These are phyloP conservation scores for Sonneratia caseolaris DNA, from an alignment of 345 rosid genomes.

Conservation along the genomic window DNA sequence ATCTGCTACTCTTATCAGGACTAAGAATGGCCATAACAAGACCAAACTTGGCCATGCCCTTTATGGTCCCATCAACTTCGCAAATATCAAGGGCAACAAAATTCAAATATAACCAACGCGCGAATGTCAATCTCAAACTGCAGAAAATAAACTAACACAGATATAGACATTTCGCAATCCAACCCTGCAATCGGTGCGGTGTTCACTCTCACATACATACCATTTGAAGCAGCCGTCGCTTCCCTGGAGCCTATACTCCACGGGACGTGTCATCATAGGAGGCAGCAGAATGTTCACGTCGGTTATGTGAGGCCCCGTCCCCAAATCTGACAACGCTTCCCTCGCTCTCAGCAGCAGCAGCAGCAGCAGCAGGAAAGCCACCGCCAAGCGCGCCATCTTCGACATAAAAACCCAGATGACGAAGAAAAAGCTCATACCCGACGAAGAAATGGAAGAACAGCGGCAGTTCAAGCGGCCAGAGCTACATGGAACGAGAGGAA, in stretches of 20 bases:
- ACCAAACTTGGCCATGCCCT: not conserved
- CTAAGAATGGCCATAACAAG: not conserved
- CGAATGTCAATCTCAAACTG: not conserved
- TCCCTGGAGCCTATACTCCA: conserved; percentile 92
- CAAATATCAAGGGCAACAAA: not conserved
- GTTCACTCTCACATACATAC: conserved; percentile 18
- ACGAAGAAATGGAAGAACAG: not conserved
- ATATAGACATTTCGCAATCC: not conserved
- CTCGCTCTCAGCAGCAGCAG: conserved; percentile 17
- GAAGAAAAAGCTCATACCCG: not conserved
- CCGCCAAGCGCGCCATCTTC: conserved; percentile 11
- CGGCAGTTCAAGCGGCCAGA: not conserved
- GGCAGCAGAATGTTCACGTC: conserved; percentile 89
- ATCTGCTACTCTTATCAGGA: not conserved
- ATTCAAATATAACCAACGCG: not conserved
- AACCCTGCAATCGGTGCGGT: not conserved
- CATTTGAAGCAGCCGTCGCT: conserved; percentile 97
- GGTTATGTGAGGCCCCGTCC: conserved; percentile 78
- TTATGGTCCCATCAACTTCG: not conserved
- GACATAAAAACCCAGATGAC: not conserved
- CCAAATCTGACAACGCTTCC: conserved; percentile 23
- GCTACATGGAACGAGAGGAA: not conserved
- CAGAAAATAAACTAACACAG: not conserved
- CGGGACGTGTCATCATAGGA: conserved; percentile 79
- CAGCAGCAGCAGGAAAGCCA: conserved; percentile 16